Percentiles rank a stretch among this genome's conserved stretches.
phyloP scores from a whole-genome alignment of 139 green algal genomes.

The Dunaliella primolecta region DNA sequence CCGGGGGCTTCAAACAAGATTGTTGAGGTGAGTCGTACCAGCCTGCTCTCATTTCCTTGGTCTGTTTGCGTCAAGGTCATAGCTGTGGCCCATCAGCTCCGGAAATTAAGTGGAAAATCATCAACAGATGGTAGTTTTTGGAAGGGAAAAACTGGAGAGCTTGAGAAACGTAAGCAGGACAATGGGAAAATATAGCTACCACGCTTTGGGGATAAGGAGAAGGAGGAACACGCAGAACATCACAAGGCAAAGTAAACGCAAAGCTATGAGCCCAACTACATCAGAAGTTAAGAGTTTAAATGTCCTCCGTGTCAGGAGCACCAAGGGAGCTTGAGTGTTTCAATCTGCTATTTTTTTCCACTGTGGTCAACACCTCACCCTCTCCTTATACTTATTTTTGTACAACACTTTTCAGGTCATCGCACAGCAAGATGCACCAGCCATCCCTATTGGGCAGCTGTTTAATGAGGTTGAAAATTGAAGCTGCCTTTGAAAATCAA shows the following conservation, averaged over 20 bases:
- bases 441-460: slow-evolving; percentile 24
- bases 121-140: too few species aligned
- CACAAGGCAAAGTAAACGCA: too few species aligned
- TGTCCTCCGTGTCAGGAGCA: neutral
- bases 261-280: too few species aligned
- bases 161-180: too few species aligned
- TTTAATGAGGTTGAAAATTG: slow-evolving; percentile 14
- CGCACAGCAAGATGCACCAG: slow-evolving; percentile 35
- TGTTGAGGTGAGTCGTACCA: slow-evolving; percentile 46
- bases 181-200: neutral
- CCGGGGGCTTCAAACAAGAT: slow-evolving; percentile 62
- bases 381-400: neutral
- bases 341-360: neutral
- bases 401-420: slow-evolving; percentile 29
- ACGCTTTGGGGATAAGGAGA: too few species aligned
- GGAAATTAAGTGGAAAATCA: too few species aligned
- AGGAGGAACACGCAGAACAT: too few species aligned
- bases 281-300: neutral
- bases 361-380: neutral
- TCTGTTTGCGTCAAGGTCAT: neutral
- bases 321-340: too few species aligned
- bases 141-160: too few species aligned
- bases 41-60: too few species aligned
- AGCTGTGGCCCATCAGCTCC: too few species aligned
- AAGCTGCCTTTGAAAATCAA: too few species aligned